These are phyloP conservation scores for Psidium friedrichsthalianum DNA, from an alignment of 345 rosid genomes.

Conservation along the genomic window DNA sequence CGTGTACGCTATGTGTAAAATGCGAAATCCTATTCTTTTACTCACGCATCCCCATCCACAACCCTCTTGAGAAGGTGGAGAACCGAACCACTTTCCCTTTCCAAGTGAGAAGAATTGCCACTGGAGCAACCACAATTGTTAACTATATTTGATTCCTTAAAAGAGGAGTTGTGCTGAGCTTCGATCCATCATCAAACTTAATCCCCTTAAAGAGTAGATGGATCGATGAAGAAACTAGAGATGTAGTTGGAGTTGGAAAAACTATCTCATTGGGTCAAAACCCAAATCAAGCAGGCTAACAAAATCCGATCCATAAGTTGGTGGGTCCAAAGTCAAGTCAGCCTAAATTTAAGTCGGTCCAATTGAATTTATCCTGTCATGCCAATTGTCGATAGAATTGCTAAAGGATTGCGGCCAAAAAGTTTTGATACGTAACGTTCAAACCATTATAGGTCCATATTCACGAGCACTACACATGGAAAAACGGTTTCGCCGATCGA, in stretches of 20 bases:
- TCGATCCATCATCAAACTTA: too few relatives aligned
- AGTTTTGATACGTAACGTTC: too few relatives aligned
- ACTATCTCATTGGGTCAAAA: not conserved
- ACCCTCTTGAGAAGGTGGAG: too few relatives aligned
- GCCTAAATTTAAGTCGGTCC: not conserved
- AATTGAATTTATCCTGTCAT: not conserved
- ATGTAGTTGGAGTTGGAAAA: not conserved
- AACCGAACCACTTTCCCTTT: too few relatives aligned
- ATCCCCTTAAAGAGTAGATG: not conserved
- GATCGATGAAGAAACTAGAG: not conserved
- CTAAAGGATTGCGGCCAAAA: too few relatives aligned
- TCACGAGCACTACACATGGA: not conserved
- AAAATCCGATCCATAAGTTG: not conserved
- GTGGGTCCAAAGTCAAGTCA: not conserved
- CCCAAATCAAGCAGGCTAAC: not conserved
- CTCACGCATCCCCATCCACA: too few relatives aligned
- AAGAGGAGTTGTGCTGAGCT: too few relatives aligned
- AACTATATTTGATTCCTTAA: too few relatives aligned
- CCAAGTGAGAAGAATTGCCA: too few relatives aligned
- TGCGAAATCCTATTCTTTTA: too few relatives aligned
- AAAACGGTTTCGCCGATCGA: not conserved
- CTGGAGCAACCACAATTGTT: too few relatives aligned
- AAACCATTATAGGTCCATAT: not conserved
- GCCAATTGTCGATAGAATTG: not conserved
- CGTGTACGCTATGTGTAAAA: too few relatives aligned